Base-by-base conservation (phyloP, 306 rosid species). In the Pterocarpus macrocarpus region DNA sequence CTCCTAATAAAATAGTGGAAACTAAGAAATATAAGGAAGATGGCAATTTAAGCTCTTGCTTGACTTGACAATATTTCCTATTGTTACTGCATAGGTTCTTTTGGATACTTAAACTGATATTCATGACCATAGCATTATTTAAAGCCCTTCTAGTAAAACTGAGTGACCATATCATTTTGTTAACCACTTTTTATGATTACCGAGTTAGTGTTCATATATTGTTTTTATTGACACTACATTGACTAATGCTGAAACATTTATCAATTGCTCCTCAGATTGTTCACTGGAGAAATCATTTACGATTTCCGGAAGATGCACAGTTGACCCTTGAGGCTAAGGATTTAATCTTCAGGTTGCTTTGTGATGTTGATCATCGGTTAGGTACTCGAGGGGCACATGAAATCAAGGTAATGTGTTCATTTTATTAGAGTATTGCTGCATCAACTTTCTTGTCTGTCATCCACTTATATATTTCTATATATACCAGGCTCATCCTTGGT, bases 401-500 rank as follows among this genome's bases (percentile, higher is more conserved):
- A 88, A 95, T 95, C 80, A 95, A 91, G 88, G 97, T 93, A 86
- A 77, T 80, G 73, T 70, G 75, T 53, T 84, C 39, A 35, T 70
- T 61, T 68, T 65, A 22, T 77, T 78, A 75, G 68, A 79, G 75
- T 49, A 43, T 83, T 76, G 8, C 12, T 71, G 65, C 58, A 65
- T 52, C 68, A 77, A 55, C 58, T 22, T 72, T 81, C 3, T 77
- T 57, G 35, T 68, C 69, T 34, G 44, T 45, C 80, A 75, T 79
- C 13, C 52, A 75, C 73, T 71, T 73, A 64, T 76, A 33, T 63
- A 55, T 28, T 67, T 73, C 77, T 83, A 62, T 86, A 36, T 89
- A 82, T 75, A 53, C 79, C 94, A 95, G 99, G 92, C 90, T 87
- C 99, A 95, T 90, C 97, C 98, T 82, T 95, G 99, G 99, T 93